Evolutionary conservation across 768 basidiomycete species (phyloP), one percentile per base, ranked within the genome.

Genomic region (Tulasnella sp.): DNA sequence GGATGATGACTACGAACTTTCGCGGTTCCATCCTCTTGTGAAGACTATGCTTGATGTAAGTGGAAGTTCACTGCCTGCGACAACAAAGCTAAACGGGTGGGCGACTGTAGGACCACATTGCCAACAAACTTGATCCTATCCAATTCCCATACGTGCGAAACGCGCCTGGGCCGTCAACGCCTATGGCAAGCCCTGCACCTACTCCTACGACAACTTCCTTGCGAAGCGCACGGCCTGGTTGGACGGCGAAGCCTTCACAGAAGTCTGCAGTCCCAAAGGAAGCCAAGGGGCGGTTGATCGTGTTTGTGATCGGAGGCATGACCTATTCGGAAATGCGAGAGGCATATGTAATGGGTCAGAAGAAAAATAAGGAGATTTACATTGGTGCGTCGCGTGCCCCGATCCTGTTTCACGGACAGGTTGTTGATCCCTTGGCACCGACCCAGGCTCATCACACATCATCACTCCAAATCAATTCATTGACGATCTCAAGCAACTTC

Each of bases 1-100:
- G n/a, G 96, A 95, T n/a, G 96, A 97, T 81, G 97, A 98, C 83
- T 99, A 99, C 84, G 97, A 98, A 82, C 90, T 99, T 44, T 99
- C 97, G 24, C 90, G 98, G 80, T 99, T 91, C 87, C 96, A 94
- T 84, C 98, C 98, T 9, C 87, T 92, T 1, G 85, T 99, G 41
- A 91, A 90, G 83, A 90, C 92, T 3, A 89, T 99, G 81, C 86
- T 99, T 28, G 96, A 98, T 89, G 97, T 96, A 85, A 20, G 84
- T 81, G 22, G 6, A 8, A 72, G 18, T 40, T 22, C n/a, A 34
- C 37, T 40, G 40, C 20, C 73, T 54, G 42, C 24, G 14, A 69
- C 2, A 69, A 24, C 34, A 14, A 69, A 34, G 7, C 64, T 34
- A n/a, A 72, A 54, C 80, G 75, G 42, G 76, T 79, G 9, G 64